Conservation (phyloP, 306 rosid genomes). For the Sphenostylis stenocarpa region DNA sequence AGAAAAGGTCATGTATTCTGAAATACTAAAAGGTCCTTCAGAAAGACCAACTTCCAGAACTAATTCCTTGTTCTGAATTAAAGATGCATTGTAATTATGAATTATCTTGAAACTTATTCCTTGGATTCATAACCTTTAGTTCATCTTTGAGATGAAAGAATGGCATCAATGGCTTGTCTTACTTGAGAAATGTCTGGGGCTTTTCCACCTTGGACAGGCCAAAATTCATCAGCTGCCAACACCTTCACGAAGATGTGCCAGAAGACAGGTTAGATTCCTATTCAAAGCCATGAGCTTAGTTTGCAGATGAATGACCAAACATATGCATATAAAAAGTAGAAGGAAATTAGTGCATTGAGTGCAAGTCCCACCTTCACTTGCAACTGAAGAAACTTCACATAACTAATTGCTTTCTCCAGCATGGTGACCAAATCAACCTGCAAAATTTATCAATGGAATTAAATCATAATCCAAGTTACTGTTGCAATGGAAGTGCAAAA, state of each 20-base stretch:
- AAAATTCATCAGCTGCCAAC: slow-evolving; percentile 86
- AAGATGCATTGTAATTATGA: slow-evolving; percentile 17
- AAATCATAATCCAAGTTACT: not conserved
- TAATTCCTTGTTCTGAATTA: slow-evolving; percentile 27
- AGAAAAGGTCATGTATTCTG: slow-evolving; percentile 23
- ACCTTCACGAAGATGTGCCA: slow-evolving; percentile 44
- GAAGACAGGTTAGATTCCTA: not conserved
- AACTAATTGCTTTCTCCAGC: slow-evolving; percentile 90
- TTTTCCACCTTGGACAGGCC: slow-evolving; percentile 87
- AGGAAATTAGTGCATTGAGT: not conserved
- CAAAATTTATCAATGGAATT: not conserved
- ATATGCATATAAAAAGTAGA: not conserved
- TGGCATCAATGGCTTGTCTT: slow-evolving; percentile 85
- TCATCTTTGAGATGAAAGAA: slow-evolving; percentile 63
- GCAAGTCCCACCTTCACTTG: slow-evolving; percentile 77
- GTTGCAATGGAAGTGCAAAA: not conserved
- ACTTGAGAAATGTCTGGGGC: slow-evolving; percentile 90
- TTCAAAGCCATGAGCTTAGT: not conserved
- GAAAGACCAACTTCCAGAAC: slow-evolving; percentile 23
- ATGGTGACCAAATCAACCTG: slow-evolving; percentile 94
- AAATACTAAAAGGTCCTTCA: slow-evolving; percentile 32
- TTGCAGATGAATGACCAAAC: not conserved
- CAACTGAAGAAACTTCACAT: slow-evolving; percentile 92
- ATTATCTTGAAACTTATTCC: slow-evolving; percentile 15
- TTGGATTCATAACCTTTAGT: not conserved